A percentile compares a stretch with the other conserved stretches of the same genome.
phyloP scores from a whole-genome alignment of 2,329 filamentous ascomycete genomes.

The Sarocladium oryzae region DNA sequence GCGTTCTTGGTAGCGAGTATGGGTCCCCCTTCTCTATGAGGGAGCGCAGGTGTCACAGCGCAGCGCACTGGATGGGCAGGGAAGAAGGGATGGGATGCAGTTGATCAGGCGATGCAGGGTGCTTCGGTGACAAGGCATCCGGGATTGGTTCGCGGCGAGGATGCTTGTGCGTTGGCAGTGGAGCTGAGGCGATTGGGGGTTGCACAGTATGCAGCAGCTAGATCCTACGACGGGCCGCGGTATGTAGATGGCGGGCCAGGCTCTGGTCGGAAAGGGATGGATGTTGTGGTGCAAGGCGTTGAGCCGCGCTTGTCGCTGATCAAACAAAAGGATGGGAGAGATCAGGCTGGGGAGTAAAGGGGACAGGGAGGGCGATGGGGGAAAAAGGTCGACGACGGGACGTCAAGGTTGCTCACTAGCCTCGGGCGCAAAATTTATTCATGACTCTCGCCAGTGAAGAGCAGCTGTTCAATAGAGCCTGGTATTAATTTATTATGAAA shows the following conservation, averaged over 20 bases:
- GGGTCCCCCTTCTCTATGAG: background rate
- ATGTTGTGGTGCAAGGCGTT: background rate
- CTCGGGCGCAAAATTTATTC: background rate
- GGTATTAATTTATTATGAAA: no score
- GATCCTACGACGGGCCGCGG: background rate
- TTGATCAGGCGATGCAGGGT: background rate
- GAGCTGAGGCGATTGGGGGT: background rate
- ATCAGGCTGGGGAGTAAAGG: background rate
- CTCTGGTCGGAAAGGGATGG: background rate
- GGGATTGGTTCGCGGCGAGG: conserved; percentile 5
- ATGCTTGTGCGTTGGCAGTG: conserved; percentile 7
- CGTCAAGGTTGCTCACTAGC: background rate
- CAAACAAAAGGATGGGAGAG: background rate
- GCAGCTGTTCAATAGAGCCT: no score
- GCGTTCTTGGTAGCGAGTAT: background rate
- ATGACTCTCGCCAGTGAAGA: background rate
- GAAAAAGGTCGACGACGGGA: background rate
- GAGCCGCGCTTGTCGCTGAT: conserved; percentile 5
- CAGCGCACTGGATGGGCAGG: no score
- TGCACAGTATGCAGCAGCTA: background rate
- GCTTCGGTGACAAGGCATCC: background rate
- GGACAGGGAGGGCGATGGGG: background rate
- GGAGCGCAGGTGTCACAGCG: background rate
- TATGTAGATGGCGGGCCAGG: background rate
- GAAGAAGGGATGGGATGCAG: background rate